phyloP scores from a whole-genome alignment of 164 flowering plant genomes.

The Sextonia rubra region DNA sequence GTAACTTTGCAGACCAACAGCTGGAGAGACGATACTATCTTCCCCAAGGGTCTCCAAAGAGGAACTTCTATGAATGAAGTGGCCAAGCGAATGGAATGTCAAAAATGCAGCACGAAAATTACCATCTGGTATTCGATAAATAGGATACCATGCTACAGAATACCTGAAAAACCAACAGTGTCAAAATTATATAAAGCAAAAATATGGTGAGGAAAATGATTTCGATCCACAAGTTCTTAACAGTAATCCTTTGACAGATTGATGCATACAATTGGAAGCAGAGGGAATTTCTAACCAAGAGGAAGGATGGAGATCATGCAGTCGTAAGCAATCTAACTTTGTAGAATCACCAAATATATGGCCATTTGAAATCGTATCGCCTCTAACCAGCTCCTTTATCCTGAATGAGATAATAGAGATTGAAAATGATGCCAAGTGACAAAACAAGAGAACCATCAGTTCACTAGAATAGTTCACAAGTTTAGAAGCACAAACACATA shows the following conservation, averaged over 20 bases:
- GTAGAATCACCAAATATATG: conserved; percentile 54
- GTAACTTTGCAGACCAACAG: conserved; percentile 69
- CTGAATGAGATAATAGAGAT: conserved; percentile 26
- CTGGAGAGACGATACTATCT: conserved; percentile 46
- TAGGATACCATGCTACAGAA: conserved; percentile 88
- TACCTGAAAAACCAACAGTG: conserved; percentile 47
- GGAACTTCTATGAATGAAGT: conserved; percentile 34
- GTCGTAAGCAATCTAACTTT: conserved; percentile 28
- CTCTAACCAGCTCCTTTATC: conserved; percentile 49
- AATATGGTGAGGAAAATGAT: neutral
- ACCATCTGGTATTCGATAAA: conserved; percentile 72
- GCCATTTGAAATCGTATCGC: conserved; percentile 22
- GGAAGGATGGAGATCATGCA: conserved; percentile 57
- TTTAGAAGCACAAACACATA: neutral
- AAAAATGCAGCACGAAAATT: conserved; percentile 65
- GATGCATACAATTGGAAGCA: neutral
- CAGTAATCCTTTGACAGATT: neutral
- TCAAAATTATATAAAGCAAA: too few relatives aligned
- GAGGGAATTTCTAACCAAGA: conserved; percentile 57
- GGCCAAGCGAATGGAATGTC: conserved; percentile 79
- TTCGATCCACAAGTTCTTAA: neutral
- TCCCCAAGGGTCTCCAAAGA: conserved; percentile 13
- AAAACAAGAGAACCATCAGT: neutral
- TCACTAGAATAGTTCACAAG: neutral
- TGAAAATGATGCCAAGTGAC: neutral